A percentile compares a stretch with the other conserved stretches of the same genome.
These are phyloP conservation scores for Boletus subcaerulescens DNA, from an alignment of 768 basidiomycete genomes.

Conservation along the genomic window DNA sequence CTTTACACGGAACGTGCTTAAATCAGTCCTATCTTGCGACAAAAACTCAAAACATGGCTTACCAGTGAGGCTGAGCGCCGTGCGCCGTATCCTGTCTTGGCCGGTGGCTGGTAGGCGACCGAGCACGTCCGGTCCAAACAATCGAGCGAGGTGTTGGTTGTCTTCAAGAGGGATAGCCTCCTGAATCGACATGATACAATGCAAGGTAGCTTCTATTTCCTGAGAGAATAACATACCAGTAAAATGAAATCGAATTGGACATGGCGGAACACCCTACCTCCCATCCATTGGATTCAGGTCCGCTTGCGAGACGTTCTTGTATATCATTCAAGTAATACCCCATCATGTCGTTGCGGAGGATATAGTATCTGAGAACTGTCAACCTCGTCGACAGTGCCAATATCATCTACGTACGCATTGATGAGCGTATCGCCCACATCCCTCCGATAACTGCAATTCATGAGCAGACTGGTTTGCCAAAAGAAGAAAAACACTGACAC, in stretches of 20 bases:
- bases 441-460: constrained; percentile 61
- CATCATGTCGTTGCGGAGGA: constrained; percentile 82
- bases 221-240: constrained; percentile 29
- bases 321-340: constrained; percentile 64
- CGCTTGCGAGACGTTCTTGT: constrained; percentile 46
- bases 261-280: constrained; percentile 49
- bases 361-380: constrained; percentile 63
- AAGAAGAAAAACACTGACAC: constrained; percentile 46
- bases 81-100: constrained; percentile 65
- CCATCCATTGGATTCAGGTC: constrained; percentile 56
- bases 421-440: constrained; percentile 87
- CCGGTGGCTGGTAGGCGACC: constrained; percentile 65
- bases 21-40: not conserved
- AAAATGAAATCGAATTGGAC: not conserved
- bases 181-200: constrained; percentile 83
- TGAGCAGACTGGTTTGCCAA: not conserved
- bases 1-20: constrained; percentile 32
- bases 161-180: constrained; percentile 74
- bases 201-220: constrained; percentile 85
- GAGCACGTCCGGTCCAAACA: constrained; percentile 75
- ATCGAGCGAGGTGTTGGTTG: constrained; percentile 49
- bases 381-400: constrained; percentile 1
- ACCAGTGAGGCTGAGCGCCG: constrained; percentile 76
- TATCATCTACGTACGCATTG: constrained; percentile 61
- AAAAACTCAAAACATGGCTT: constrained; percentile 15